Evolutionary conservation across 345 rosid genomes (phyloP).

Genomic region (Zanthoxylum bungeanum): DNA sequence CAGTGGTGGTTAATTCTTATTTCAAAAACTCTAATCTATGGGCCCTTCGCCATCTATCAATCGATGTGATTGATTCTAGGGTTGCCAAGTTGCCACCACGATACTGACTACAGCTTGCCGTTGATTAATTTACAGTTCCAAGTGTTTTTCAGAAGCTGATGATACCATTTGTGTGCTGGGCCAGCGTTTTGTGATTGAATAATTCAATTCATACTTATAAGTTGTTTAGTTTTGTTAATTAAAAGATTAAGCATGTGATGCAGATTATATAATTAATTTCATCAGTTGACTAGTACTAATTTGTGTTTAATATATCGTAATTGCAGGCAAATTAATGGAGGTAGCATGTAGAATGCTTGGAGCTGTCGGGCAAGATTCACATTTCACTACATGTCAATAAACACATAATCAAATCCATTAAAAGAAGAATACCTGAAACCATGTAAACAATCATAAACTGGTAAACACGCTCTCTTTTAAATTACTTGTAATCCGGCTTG

Average conservation of each 20-base stretch:
- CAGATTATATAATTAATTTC: not conserved
- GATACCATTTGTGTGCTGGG: not conserved
- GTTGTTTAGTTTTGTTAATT: not conserved
- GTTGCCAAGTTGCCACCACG: constrained; percentile 18
- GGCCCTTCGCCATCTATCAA: constrained; percentile 7
- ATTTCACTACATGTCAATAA: constrained; percentile 62
- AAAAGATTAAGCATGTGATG: constrained; percentile 8
- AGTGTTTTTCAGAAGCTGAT: constrained; percentile 11
- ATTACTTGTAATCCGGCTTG: not conserved
- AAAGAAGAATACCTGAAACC: constrained; percentile 14
- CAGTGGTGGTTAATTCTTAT: not conserved
- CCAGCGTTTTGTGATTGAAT: not conserved
- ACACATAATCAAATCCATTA: constrained; percentile 18
- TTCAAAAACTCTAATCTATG: not conserved
- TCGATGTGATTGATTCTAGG: constrained; percentile 4
- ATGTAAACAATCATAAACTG: constrained; percentile 27
- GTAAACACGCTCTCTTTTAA: not conserved
- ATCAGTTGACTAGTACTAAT: constrained; percentile 21
- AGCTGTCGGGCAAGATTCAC: constrained; percentile 52
- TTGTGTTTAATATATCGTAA: not conserved
- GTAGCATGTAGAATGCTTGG: constrained; percentile 77
- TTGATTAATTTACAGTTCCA: constrained; percentile 19
- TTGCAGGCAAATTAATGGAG: constrained; percentile 86
- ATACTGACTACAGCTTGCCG: constrained; percentile 27
- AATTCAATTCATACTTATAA: not conserved